Base-by-base conservation (phyloP, 2,329 filamentous ascomycete species). In the Talaromyces piceae region DNA sequence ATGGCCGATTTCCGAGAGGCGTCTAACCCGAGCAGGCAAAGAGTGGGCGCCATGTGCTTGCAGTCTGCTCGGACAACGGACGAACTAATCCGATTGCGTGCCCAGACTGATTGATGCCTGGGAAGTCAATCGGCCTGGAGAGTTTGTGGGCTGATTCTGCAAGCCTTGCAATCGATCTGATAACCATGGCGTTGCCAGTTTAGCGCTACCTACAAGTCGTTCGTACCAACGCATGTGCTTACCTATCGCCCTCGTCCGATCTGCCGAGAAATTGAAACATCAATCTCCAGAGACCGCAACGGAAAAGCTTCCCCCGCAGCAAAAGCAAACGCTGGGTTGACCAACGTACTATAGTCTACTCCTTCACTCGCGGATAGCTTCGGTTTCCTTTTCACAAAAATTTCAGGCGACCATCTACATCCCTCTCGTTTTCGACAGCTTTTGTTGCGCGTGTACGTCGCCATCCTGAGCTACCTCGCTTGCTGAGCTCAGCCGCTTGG, bases 31-130 rank as follows among this genome's bases (percentile, higher is more conserved):
- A 43, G n/a, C 33, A 26, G 39, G 39, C 20, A 43, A 25, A 22
- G 23, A 43, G 39, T n/a, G 39, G 20, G 39, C 20, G 39, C 22
- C 23, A 4, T 4, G 39, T 8, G 23, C n/a, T n/a, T n/a, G n/a
- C n/a, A 43, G 13, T 43, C 39, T 43, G 20, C 22, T 25, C 39
- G 39, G 39, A 43, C 39, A 22, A 43, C 39, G 39, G 39, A 43
- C 39, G 39, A 43, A 43, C 39, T 43, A 43, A 43, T 43, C 39
- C 39, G 39, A 9, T 43, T 43, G 39, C 20, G 39, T 6, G 37
- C 37, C 16, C 27, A 27, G 16, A 18, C 31, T 43, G 39, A 18
- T 22, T 43, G 39, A 25, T 22, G 23, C 18, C 11, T 43, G 39
- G 20, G 16, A 33, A n/a, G n/a, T n/a, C n/a, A n/a, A 33, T 33